A percentile compares a stretch with the other conserved stretches of the same genome.
Evolutionary conservation across 805 yeast species (phyloP).

Genomic region (Candida hungchunana): DNA sequence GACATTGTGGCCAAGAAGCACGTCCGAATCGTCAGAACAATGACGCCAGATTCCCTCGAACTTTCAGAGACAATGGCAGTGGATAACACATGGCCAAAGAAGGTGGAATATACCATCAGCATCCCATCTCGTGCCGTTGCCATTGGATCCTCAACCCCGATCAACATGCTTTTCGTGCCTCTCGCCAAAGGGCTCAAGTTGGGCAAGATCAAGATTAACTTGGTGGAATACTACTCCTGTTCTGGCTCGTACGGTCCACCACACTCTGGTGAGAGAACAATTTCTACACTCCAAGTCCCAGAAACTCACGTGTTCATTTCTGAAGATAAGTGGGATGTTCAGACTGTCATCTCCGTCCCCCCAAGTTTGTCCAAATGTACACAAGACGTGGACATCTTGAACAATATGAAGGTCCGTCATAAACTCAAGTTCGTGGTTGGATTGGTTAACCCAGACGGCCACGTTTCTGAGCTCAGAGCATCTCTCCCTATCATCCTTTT

Average conservation of each 20-base stretch:
- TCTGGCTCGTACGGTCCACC: slow-evolving; percentile 56
- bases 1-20: slow-evolving; percentile 65
- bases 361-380: slow-evolving; percentile 69
- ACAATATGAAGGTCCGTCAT: slow-evolving; percentile 78
- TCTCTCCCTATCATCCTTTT: slow-evolving; percentile 77
- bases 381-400: slow-evolving; percentile 77
- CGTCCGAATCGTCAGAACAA: slow-evolving; percentile 76
- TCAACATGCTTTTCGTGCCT: slow-evolving; percentile 72
- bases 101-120: slow-evolving; percentile 84
- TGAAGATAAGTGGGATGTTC: slow-evolving; percentile 73
- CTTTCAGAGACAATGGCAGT: slow-evolving; percentile 88
- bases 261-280: slow-evolving; percentile 57
- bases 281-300: slow-evolving; percentile 47
- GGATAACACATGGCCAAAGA: slow-evolving; percentile 92
- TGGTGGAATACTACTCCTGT: slow-evolving; percentile 65
- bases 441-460: slow-evolving; percentile 84
- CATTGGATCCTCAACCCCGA: slow-evolving; percentile 73
- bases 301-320: slow-evolving; percentile 22
- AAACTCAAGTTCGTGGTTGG: slow-evolving; percentile 79
- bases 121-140: slow-evolving; percentile 88
- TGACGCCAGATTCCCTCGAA: slow-evolving; percentile 84
- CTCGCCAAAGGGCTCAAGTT: slow-evolving; percentile 72
- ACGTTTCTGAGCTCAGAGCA: slow-evolving; percentile 86
- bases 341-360: slow-evolving; percentile 60
- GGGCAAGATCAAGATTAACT: slow-evolving; percentile 65